A percentile compares a stretch with the other conserved stretches of the same genome.
Evolutionary conservation across 148 eudicot species (phyloP).

Genomic region (Vaccinium corymbosum): DNA sequence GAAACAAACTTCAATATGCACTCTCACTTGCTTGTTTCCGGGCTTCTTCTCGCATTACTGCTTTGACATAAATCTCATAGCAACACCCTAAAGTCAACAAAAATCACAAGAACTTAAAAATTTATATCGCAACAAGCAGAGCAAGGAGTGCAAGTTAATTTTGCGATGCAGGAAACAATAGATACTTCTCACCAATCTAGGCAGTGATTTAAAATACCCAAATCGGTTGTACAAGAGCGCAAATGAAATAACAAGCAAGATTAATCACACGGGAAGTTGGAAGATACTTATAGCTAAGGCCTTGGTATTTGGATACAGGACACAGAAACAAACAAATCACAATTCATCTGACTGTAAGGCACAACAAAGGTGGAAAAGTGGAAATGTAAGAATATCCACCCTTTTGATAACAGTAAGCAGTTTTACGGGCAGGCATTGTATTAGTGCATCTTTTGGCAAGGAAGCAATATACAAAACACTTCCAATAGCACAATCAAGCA

Average conservation of each 20-base stretch:
- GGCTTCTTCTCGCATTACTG: conserved; percentile 57
- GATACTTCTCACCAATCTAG: not conserved
- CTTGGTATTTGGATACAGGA: not conserved
- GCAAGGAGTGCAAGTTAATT: not conserved
- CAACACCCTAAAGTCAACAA: conserved; percentile 57
- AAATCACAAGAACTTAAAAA: not conserved
- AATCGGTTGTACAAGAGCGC: conserved; percentile 1
- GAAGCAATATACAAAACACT: not conserved
- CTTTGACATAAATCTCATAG: conserved; percentile 75
- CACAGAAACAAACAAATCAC: not conserved
- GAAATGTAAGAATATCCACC: not conserved
- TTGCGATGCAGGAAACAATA: not conserved
- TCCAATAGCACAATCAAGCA: not conserved
- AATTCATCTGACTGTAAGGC: not conserved
- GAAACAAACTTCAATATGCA: conserved; percentile 17
- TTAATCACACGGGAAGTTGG: not conserved
- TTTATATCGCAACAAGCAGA: not conserved
- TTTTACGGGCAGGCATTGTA: not conserved
- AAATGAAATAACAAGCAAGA: not conserved
- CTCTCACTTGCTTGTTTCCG: conserved; percentile 34
- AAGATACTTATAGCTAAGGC: not conserved
- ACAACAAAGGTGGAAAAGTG: no score
- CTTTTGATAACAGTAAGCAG: not conserved
- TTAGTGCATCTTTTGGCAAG: not conserved
- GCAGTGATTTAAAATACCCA: not conserved